Base-by-base conservation (phyloP, 257 asterid genomes). In the Perilla frutescens region DNA sequence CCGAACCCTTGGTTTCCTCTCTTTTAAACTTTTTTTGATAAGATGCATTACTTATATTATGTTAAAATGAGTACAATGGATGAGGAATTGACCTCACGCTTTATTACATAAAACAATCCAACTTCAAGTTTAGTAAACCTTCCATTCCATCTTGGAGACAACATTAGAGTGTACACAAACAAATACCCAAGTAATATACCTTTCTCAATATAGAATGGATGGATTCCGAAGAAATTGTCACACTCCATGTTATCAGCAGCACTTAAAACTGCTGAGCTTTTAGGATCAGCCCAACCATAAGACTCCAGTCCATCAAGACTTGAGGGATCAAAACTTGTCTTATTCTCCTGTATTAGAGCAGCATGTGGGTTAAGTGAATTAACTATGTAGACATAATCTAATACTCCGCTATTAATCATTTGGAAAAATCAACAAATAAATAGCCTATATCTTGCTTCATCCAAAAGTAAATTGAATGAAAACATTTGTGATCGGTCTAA, bases 171-270 rank as follows among this genome's bases (percentile, higher is more conserved):
- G 3, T 29, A 55, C 37, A 7, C n/a, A 76, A 36, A 7, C n/a
- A 76, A 71, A 47, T 32, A 66, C 40, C 8, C 53, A 71, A 39
- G 70, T 29, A 53, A 5, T 70, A 34, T 83, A 94, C 99, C 99
- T 87, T 78, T 92, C 87, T 84, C 85, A 72, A 91, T 90, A 71
- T 87, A 94, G 89, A 94, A 94, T 41, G 99, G 99, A 79, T 87
- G 91, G 75, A 94, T 88, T 53, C 99, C 99, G 77, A 91, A 94
- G 60, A 70, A 72, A 75, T 78, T 72, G 78, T 82, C 93, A 69
- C 85, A 76, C 67, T 88, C 88, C 92, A 89, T 84, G 75, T 78
- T 50, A 74, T 86, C 87, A 73, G 82, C 65, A 70, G 71, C 67
- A 74, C 68, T 40, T 20, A 31, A 59, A 76, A 73, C 87, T 3